Evolutionary conservation across 2,329 filamentous ascomycete species (phyloP).

Genomic region (Pseudogymnoascus sp.): DNA sequence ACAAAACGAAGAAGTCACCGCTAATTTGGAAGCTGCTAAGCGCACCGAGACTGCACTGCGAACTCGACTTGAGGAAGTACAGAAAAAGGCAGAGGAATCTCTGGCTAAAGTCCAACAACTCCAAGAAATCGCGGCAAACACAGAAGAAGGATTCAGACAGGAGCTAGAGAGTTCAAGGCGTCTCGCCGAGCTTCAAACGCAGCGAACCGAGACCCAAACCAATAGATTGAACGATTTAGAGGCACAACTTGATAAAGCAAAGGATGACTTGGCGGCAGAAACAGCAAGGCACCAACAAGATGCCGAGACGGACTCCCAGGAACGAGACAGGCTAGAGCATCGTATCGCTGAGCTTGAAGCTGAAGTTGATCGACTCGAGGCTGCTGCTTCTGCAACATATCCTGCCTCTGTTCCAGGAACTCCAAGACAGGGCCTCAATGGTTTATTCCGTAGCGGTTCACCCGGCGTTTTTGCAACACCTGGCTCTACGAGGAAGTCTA

Average conservation of each 20-base stretch:
- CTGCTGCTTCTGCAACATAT: constrained; percentile 36
- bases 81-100: constrained; percentile 78
- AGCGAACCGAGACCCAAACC: constrained; percentile 64
- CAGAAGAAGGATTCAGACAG: constrained; percentile 78
- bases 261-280: constrained; percentile 53
- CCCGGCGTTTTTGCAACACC: constrained; percentile 49
- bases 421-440: constrained; percentile 44
- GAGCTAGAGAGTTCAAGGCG: constrained; percentile 75
- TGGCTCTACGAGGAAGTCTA: constrained; percentile 46
- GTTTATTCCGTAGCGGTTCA: constrained; percentile 46
- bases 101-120: constrained; percentile 75
- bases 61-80: constrained; percentile 71
- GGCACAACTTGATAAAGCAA: constrained; percentile 46
- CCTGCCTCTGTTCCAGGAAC: constrained; percentile 45
- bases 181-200: constrained; percentile 72
- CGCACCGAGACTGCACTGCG: constrained; percentile 74
- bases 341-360: constrained; percentile 57
- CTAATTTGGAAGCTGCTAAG: constrained; percentile 66
- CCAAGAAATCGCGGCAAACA: constrained; percentile 70
- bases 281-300: constrained; percentile 44
- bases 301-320: constrained; percentile 46
- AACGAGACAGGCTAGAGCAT: constrained; percentile 52
- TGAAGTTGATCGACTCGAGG: constrained; percentile 50
- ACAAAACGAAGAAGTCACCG: constrained; percentile 74
- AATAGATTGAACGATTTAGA: constrained; percentile 63